Conservation (phyloP, 2,329 filamentous ascomycete species). For the Emmonsia crescens region DNA sequence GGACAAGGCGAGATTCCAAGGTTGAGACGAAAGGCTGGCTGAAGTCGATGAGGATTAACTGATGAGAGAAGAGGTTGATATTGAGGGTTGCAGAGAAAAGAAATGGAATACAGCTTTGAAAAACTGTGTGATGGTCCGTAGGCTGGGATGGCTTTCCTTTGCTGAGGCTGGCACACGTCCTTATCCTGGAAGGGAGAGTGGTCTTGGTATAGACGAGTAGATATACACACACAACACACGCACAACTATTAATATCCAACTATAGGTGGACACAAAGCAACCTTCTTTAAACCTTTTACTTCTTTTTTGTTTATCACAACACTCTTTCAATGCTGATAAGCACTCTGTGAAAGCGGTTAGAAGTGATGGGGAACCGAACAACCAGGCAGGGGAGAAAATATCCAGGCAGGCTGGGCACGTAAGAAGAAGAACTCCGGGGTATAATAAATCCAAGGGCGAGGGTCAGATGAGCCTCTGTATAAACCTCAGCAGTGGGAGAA, state of each 20-base stretch:
- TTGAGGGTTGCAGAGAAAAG: slow-evolving; percentile 8
- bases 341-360: background rate
- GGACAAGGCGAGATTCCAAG: background rate
- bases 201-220: background rate
- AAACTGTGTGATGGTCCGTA: slow-evolving; percentile 18
- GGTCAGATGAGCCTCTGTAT: background rate
- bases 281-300: background rate
- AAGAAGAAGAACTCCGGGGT: background rate
- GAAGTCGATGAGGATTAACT: background rate
- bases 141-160: slow-evolving; percentile 14
- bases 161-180: background rate
- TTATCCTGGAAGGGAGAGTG: background rate
- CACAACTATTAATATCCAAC: background rate
- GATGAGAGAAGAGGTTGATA: background rate
- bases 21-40: background rate
- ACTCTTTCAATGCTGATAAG: background rate
- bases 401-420: background rate
- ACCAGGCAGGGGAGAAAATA: background rate
- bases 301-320: background rate
- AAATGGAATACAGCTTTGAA: slow-evolving; percentile 18
- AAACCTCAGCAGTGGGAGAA: background rate
- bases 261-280: background rate
- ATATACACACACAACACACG: background rate
- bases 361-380: background rate
- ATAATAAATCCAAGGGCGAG: background rate